phyloP scores from a whole-genome alignment of 1,139 yeast genomes.

The Yamadazyma sp. region DNA sequence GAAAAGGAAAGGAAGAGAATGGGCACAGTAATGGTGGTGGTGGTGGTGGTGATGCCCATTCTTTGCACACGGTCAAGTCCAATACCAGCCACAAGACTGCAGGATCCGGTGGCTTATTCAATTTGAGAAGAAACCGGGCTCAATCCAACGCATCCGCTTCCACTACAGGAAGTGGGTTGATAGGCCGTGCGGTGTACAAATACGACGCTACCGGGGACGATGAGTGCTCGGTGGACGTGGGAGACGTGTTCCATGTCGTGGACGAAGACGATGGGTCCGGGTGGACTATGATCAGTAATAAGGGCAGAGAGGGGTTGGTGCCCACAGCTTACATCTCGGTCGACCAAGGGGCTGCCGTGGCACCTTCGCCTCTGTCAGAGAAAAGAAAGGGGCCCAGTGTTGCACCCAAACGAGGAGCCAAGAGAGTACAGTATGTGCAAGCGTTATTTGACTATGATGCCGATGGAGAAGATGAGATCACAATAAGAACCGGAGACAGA shows the following conservation, averaged over 20 bases:
- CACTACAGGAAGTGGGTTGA: constrained; percentile 19
- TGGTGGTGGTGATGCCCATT: constrained; percentile 14
- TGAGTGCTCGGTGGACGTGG: constrained; percentile 62
- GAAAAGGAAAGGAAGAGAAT: constrained; percentile 19
- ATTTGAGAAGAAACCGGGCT: constrained; percentile 36
- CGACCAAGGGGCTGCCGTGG: constrained; percentile 6
- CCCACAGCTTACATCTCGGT: constrained; percentile 73
- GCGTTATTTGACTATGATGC: constrained; percentile 82
- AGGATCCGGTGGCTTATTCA: constrained; percentile 33
- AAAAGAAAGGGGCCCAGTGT: constrained; percentile 62
- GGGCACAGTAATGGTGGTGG: no score
- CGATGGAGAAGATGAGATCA: constrained; percentile 79
- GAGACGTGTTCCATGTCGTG: constrained; percentile 60
- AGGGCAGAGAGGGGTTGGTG: constrained; percentile 67
- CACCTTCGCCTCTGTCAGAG: constrained; percentile 15
- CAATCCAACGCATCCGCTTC: constrained; percentile 21
- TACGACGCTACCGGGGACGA: constrained; percentile 76
- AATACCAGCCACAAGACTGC: constrained; percentile 24
- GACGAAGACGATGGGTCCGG: constrained; percentile 88
- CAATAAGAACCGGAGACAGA: constrained; percentile 70
- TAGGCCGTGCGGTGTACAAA: constrained; percentile 61
- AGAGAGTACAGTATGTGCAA: constrained; percentile 60
- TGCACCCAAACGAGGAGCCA: constrained; percentile 81
- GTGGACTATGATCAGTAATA: constrained; percentile 67
- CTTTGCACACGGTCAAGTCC: constrained; percentile 33